A percentile compares a stretch with the other conserved stretches of the same genome.
Evolutionary conservation across 306 rosid genomes (phyloP).

Genomic region (Trifolium fragiferum): DNA sequence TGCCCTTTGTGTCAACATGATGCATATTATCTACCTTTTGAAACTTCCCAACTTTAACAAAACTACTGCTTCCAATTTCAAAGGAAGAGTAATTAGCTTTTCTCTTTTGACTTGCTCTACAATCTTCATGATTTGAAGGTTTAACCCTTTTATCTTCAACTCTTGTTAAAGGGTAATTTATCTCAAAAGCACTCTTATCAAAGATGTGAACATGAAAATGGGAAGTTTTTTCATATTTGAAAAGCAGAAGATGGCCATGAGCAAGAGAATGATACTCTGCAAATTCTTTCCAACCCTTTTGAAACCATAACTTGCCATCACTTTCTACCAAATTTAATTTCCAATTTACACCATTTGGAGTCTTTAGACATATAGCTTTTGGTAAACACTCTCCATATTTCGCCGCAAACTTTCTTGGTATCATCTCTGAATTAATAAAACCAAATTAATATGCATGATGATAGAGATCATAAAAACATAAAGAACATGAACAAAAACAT

Average conservation of each 20-base stretch:
- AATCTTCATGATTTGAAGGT: no score
- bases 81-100: not conserved
- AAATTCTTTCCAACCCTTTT: not conserved
- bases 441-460: not conserved
- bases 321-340: not conserved
- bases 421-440: not conserved
- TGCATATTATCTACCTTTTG: no score
- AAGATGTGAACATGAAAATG: not conserved
- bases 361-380: not conserved
- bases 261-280: not conserved
- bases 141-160: no score
- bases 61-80: not conserved
- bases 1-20: no score
- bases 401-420: not conserved
- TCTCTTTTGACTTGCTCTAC: not conserved
- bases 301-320: not conserved
- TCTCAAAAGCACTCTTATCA: not conserved
- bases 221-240: not conserved
- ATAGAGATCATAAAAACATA: no score
- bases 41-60: no score
- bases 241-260: not conserved
- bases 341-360: not conserved
- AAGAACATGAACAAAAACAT: no score
- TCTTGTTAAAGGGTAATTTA: not conserved
- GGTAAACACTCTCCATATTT: not conserved